phyloP scores from a whole-genome alignment of 129 eudicot genomes.

The Artemisia argyi region DNA sequence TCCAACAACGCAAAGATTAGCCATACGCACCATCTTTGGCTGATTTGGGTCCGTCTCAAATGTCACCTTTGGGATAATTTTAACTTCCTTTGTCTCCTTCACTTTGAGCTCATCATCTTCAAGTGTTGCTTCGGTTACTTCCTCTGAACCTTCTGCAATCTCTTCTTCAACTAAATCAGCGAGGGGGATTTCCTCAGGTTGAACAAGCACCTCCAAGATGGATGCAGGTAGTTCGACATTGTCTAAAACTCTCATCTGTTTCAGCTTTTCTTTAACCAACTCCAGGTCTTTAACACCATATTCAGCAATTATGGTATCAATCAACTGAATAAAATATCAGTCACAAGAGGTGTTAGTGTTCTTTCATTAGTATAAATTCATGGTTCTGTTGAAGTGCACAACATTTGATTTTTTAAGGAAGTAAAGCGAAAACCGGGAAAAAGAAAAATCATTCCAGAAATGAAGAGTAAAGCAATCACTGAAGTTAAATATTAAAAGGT shows the following conservation, averaged over 20 bases:
- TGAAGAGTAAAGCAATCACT: neutral
- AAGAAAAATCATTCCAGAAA: slow-evolving; percentile 1
- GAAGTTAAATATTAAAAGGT: neutral
- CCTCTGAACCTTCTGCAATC: slow-evolving; percentile 23
- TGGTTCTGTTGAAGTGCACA: neutral
- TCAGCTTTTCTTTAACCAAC: slow-evolving; percentile 66
- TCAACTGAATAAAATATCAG: slow-evolving; percentile 43
- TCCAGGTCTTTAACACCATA: slow-evolving; percentile 73
- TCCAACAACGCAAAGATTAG: slow-evolving; percentile 82
- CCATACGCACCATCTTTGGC: slow-evolving; percentile 83
- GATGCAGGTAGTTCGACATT: slow-evolving; percentile 68
- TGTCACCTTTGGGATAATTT: slow-evolving; percentile 27
- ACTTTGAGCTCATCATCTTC: slow-evolving; percentile 37
- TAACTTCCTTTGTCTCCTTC: slow-evolving; percentile 25
- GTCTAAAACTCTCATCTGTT: slow-evolving; percentile 75
- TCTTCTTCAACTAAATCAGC: slow-evolving; percentile 39
- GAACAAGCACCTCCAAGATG: slow-evolving; percentile 52
- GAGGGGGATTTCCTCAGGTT: slow-evolving; percentile 40
- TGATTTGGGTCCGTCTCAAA: slow-evolving; percentile 57
- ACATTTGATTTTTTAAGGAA: neutral
- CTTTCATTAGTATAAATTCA: neutral
- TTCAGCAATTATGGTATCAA: slow-evolving; percentile 58
- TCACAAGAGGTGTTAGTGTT: slow-evolving; percentile 5
- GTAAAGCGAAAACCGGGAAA: neutral
- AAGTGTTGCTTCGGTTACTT: slow-evolving; percentile 29